Evolutionary conservation across 345 rosid species (phyloP).

Genomic region (Salix purpurea): DNA sequence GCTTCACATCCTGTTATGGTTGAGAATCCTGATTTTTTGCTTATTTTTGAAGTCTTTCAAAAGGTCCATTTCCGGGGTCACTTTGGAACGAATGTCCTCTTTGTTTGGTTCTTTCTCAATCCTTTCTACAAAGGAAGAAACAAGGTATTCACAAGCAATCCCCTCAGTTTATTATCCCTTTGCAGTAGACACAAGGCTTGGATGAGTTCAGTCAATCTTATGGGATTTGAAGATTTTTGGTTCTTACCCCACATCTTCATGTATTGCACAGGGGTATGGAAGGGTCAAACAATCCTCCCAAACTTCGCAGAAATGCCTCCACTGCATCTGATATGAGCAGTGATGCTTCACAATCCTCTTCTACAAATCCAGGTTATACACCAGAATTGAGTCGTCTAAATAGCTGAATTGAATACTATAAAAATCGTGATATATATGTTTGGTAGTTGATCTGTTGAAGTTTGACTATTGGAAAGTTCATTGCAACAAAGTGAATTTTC

Average conservation of each 20-base stretch:
- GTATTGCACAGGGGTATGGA: constrained; percentile 51
- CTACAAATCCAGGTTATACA: constrained; percentile 45
- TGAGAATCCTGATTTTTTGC: constrained; percentile 13
- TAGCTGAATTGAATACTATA: background rate
- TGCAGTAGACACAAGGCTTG: background rate
- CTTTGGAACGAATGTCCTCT: constrained; percentile 67
- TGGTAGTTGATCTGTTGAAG: background rate
- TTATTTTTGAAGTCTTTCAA: constrained; percentile 48
- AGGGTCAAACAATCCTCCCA: constrained; percentile 41
- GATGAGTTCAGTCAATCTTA: background rate
- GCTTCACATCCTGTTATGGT: background rate
- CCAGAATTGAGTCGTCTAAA: background rate
- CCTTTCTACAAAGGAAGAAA: constrained; percentile 50
- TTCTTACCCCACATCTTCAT: constrained; percentile 5
- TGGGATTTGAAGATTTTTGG: background rate
- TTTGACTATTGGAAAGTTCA: background rate
- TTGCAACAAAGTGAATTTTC: background rate
- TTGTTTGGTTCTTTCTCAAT: constrained; percentile 67
- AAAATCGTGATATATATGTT: background rate
- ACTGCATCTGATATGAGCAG: constrained; percentile 62
- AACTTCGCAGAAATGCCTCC: constrained; percentile 64
- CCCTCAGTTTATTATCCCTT: background rate
- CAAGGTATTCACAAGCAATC: constrained; percentile 39
- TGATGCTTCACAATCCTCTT: constrained; percentile 39
- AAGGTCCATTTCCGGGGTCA: constrained; percentile 70